These are phyloP conservation scores for Triglochin maritima DNA, from an alignment of 106 monocot species.

Conservation along the genomic window DNA sequence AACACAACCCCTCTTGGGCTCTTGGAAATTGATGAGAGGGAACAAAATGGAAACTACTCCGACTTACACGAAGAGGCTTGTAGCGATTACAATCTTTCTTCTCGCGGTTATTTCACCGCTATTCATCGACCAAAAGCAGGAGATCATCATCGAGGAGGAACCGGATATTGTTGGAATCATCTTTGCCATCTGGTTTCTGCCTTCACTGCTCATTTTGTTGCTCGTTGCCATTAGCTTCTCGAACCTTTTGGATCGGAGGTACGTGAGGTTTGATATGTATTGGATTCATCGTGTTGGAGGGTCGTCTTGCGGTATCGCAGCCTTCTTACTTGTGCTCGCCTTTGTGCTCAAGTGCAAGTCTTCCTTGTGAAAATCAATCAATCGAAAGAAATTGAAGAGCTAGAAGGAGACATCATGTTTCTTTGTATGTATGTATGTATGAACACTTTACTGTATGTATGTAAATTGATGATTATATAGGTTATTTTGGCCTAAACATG, in stretches of 20 bases:
- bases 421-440: too few species aligned
- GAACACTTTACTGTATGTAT: too few species aligned
- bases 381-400: too few species aligned
- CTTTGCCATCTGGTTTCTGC: slow-evolving; percentile 9
- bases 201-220: slow-evolving; percentile 36
- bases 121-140: slow-evolving; percentile 42
- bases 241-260: slow-evolving; percentile 43
- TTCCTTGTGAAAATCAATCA: slow-evolving; percentile 1
- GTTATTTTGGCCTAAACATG: too few species aligned
- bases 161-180: slow-evolving; percentile 6
- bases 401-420: too few species aligned
- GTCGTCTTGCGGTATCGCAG: slow-evolving; percentile 59
- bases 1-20: not conserved
- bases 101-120: slow-evolving; percentile 67
- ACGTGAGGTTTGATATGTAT: slow-evolving; percentile 63
- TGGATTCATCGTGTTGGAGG: slow-evolving; percentile 90
- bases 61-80: slow-evolving; percentile 42
- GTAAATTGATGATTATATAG: too few species aligned
- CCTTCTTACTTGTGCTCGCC: slow-evolving; percentile 40
- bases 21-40: not conserved
- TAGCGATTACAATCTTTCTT: slow-evolving; percentile 32
- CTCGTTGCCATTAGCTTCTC: slow-evolving; percentile 37
- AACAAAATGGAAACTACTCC: slow-evolving; percentile 19
- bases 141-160: slow-evolving; percentile 10
- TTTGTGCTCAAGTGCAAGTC: slow-evolving; percentile 69